A percentile compares a stretch with the other conserved stretches of the same genome.
These are phyloP conservation scores for Purpureocillium takamizusanense DNA, from an alignment of 2,329 filamentous ascomycete species.

Conservation along the genomic window DNA sequence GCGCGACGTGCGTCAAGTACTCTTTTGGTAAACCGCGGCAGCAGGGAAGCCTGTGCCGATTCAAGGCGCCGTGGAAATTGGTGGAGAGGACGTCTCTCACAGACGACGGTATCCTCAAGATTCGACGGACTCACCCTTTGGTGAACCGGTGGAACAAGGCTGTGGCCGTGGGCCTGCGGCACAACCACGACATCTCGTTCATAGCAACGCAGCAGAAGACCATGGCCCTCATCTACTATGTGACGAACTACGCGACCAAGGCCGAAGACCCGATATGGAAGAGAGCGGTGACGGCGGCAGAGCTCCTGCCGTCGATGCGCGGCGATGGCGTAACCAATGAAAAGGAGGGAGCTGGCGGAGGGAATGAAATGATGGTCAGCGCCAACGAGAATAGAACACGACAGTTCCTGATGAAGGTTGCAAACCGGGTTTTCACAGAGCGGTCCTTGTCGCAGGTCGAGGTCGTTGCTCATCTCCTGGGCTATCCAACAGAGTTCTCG, in stretches of 20 bases:
- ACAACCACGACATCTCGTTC: neutral
- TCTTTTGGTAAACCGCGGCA: neutral
- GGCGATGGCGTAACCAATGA: no score
- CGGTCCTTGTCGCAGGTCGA: slow-evolving; percentile 6
- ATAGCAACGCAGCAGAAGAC: neutral
- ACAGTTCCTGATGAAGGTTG: slow-evolving; percentile 5
- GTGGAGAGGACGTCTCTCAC: neutral
- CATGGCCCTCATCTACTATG: slow-evolving; percentile 2
- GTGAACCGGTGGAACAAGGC: neutral
- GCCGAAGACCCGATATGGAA: slow-evolving; percentile 5
- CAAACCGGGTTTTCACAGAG: slow-evolving; percentile 7
- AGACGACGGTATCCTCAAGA: neutral
- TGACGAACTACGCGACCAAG: slow-evolving; percentile 5
- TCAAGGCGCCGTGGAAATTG: neutral
- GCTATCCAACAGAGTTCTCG: slow-evolving; percentile 5
- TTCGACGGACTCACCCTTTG: no score
- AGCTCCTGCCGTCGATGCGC: no score
- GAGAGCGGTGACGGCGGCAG: neutral
- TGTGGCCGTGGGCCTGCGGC: neutral
- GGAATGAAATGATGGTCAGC: neutral
- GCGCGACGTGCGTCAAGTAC: neutral
- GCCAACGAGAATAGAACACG: slow-evolving; percentile 1
- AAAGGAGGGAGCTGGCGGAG: no score
- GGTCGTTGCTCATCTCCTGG: slow-evolving; percentile 4
- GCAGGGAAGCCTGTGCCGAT: neutral